phyloP scores from a whole-genome alignment of 1,284 basidiomycete genomes.

The Cryptococcus jaspeensis region DNA sequence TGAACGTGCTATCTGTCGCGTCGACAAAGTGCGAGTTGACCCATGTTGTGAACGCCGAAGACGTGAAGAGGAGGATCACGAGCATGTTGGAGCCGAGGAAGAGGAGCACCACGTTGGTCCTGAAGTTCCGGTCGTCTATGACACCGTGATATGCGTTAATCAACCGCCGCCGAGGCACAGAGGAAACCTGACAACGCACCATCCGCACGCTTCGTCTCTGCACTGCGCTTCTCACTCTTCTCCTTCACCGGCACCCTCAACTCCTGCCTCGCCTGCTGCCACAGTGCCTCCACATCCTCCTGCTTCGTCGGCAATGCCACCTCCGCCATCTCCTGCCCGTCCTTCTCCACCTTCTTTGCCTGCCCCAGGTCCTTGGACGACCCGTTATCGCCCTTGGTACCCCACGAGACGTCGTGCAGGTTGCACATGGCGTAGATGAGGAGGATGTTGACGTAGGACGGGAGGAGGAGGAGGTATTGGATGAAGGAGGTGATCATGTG shows the following conservation, averaged over 20 bases:
- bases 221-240: constrained; percentile 74
- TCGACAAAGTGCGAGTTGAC: constrained; percentile 48
- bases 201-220: constrained; percentile 87
- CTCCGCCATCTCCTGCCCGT: constrained; percentile 75
- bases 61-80: constrained; percentile 81
- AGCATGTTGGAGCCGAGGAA: constrained; percentile 84
- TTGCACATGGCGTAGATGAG: constrained; percentile 68
- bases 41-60: constrained; percentile 62
- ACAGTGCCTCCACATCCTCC: constrained; percentile 82
- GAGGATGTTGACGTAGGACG: constrained; percentile 74
- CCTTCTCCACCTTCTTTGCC: constrained; percentile 81
- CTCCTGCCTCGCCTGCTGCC: constrained; percentile 68
- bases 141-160: not conserved
- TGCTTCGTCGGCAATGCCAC: constrained; percentile 74
- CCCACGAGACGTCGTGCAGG: constrained; percentile 59
- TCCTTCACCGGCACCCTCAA: constrained; percentile 58
- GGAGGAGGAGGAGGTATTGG: constrained; percentile 53
- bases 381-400: constrained; percentile 87
- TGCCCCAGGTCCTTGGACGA: constrained; percentile 79
- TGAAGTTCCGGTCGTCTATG: constrained; percentile 35
- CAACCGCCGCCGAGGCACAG: not conserved
- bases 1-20: constrained; percentile 61
- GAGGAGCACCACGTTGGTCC: constrained; percentile 76
- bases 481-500: constrained; percentile 87
- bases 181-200: constrained; percentile 58